Evolutionary conservation across 352 stramenopile species (phyloP).

Genomic region (Thraustochytrium sp.): DNA sequence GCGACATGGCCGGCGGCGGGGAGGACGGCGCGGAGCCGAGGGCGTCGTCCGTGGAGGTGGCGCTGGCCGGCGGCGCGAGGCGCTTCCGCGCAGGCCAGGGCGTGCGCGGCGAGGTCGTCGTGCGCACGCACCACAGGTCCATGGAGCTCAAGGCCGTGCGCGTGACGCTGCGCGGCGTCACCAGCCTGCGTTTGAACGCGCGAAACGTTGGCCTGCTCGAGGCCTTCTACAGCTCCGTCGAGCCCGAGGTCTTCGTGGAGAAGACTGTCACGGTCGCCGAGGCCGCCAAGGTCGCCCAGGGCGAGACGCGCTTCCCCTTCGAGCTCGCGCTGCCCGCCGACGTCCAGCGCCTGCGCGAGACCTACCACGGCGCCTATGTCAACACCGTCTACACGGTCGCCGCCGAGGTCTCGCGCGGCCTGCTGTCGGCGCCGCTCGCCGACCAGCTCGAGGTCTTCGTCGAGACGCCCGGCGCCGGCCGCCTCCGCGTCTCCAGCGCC

Average conservation of each 20-base stretch:
- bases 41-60: background rate
- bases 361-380: slow-evolving; percentile 83
- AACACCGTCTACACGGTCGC: slow-evolving; percentile 80
- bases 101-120: background rate
- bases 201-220: slow-evolving; percentile 72
- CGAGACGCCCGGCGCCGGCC: slow-evolving; percentile 65
- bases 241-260: slow-evolving; percentile 70
- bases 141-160: slow-evolving; percentile 57
- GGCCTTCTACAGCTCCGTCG: slow-evolving; percentile 68
- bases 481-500: too few relatives aligned
- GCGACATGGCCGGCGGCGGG: background rate
- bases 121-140: background rate
- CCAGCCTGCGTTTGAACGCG: slow-evolving; percentile 68
- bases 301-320: background rate
- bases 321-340: background rate
- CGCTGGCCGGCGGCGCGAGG: background rate
- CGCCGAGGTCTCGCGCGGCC: slow-evolving; percentile 70
- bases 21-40: background rate
- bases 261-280: background rate
- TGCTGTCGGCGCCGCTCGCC: slow-evolving; percentile 69
- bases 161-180: slow-evolving; percentile 72
- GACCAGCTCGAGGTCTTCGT: slow-evolving; percentile 74
- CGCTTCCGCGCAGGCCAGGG: background rate
- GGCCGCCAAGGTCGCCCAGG: background rate
- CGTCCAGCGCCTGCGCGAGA: slow-evolving; percentile 64